These are phyloP conservation scores for Cercophora newfieldiana DNA, from an alignment of 495 filamentous ascomycete species.

Conservation along the genomic window DNA sequence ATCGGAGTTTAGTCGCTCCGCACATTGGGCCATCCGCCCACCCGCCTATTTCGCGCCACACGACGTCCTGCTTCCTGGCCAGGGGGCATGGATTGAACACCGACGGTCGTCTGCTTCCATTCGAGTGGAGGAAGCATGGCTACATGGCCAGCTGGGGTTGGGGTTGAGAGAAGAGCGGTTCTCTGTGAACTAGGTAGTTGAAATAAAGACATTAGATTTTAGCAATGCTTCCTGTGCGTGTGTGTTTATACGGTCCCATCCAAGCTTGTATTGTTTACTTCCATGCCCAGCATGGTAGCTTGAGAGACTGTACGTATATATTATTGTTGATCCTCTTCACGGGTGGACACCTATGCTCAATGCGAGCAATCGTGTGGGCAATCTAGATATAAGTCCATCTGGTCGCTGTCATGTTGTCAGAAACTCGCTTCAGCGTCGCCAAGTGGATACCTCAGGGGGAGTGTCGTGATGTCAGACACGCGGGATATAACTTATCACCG, in stretches of 20 bases:
- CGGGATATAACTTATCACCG: background rate
- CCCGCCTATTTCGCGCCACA: background rate
- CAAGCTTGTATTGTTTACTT: too few relatives aligned
- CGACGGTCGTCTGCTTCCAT: background rate
- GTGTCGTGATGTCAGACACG: background rate
- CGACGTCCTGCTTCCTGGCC: background rate
- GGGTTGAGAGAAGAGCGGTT: background rate
- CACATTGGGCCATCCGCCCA: background rate
- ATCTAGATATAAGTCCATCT: too few relatives aligned
- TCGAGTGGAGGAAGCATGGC: background rate
- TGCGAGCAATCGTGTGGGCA: too few relatives aligned
- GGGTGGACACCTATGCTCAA: too few relatives aligned
- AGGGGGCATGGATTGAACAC: background rate
- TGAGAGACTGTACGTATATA: too few relatives aligned
- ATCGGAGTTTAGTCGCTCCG: conserved; percentile 6
- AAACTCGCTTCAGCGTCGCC: background rate
- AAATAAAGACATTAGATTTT: background rate
- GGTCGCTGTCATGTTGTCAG: background rate
- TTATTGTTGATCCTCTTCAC: too few relatives aligned
- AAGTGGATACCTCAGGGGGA: background rate
- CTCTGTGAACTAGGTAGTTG: background rate
- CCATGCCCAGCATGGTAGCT: too few relatives aligned
- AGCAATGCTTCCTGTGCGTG: background rate
- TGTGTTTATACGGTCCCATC: too few relatives aligned
- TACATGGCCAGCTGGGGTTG: background rate